Evolutionary conservation across 2,329 filamentous ascomycete genomes (phyloP), one percentile per base, ranked within the genome.

Genomic region (Geosmithia putterillii): DNA sequence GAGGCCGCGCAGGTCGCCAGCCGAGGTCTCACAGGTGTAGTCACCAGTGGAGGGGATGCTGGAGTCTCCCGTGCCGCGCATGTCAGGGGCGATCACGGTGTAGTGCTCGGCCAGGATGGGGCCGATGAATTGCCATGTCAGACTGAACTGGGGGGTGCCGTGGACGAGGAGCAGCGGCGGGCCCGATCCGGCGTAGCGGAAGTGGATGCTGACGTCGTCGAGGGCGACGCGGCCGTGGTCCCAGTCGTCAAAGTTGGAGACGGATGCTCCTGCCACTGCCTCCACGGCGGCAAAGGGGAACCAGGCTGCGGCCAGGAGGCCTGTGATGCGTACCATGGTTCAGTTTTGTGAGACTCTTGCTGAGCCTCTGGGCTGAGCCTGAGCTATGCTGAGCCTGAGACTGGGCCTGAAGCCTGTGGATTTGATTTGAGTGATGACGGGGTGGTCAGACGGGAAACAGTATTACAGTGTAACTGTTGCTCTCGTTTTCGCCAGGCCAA

Each of bases 61-160:
- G 0, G 63, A 66, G 43, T 66, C 63, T 4, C 64, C 64, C 20
- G 59, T 57, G 23, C 63, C 64, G 14, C 64, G 58, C 43, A 64
- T 65, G 36, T 68, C 65, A 0, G 62, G 59, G 0, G 64, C 64
- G 32, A 68, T 67, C 19, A 67, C 62, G 1, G 64, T 67, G 50
- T 62, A 68, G 44, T 63, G 58, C 46, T 63, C 53, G 3, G 64
- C 61, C 1, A 66, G 60, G 14, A 66, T 57, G 5, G 62, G 63
- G 0, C 62, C 61, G 42, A 64, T 59, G 19, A 51, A 54, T 25
- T 54, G 60, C 63, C 63, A 66, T 1, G 60, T 63, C 19, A 65
- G 47, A 39, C 59, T 64, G 44, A 60, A 56, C 39, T 67, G 61
- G 2, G 64, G 62, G 28, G 61, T 65, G 7, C 64, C 64, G 41